These are phyloP conservation scores for Sphagnurus paluster DNA, from an alignment of 1,284 basidiomycete genomes.

Conservation along the genomic window DNA sequence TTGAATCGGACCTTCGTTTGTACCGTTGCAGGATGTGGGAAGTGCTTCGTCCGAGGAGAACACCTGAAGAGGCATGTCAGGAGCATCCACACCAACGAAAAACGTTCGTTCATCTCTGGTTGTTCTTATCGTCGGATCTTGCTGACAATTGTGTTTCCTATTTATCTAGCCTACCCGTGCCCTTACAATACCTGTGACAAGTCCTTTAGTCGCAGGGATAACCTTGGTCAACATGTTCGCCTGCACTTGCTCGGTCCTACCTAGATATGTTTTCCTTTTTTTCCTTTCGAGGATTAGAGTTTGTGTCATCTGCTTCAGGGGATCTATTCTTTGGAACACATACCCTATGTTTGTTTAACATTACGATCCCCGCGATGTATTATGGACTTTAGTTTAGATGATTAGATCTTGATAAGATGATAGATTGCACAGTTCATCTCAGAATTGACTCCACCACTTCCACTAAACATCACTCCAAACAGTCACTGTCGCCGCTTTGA, in stretches of 20 bases:
- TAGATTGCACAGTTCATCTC: too few relatives aligned
- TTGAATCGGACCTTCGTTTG: slow-evolving; percentile 52
- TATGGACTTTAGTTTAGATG: too few relatives aligned
- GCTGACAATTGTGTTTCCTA: neutral
- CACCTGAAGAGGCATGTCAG: slow-evolving; percentile 77
- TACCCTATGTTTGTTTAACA: neutral
- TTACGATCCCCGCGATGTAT: too few relatives aligned
- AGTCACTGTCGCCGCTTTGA: too few relatives aligned
- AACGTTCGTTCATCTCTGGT: slow-evolving; percentile 50
- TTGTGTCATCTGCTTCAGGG: neutral
- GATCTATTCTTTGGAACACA: neutral
- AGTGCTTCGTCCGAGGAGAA: slow-evolving; percentile 75
- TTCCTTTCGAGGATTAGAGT: neutral
- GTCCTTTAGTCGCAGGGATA: slow-evolving; percentile 79
- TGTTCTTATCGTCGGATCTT: neutral
- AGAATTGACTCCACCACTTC: too few relatives aligned
- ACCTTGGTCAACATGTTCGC: slow-evolving; percentile 76
- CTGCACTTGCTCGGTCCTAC: slow-evolving; percentile 47
- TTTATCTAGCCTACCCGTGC: slow-evolving; percentile 64
- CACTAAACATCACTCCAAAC: too few relatives aligned
- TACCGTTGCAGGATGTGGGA: slow-evolving; percentile 69
- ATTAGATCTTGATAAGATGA: too few relatives aligned
- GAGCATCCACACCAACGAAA: slow-evolving; percentile 77
- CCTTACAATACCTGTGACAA: slow-evolving; percentile 69
- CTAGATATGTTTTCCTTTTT: neutral